A percentile compares a stretch with the other conserved stretches of the same genome.
Conservation (phyloP, 1,284 basidiomycete genomes). For the Rhodofomes roseus region DNA sequence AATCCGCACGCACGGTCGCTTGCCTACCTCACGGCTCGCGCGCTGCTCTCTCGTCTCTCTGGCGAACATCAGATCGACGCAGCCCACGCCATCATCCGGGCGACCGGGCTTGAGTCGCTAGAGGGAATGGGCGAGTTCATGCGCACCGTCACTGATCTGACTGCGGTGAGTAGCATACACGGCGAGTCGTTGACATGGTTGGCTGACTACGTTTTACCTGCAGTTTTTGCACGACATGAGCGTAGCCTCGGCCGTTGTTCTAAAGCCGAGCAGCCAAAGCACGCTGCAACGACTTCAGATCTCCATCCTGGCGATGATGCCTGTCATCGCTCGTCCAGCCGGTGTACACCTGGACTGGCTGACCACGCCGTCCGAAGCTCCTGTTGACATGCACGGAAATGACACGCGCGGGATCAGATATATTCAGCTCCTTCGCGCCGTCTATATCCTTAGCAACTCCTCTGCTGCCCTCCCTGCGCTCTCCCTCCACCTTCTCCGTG, state of each 20-base stretch:
- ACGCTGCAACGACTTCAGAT: slow-evolving; percentile 55
- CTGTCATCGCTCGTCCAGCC: slow-evolving; percentile 44
- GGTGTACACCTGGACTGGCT: slow-evolving; percentile 47
- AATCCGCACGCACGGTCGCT: slow-evolving; percentile 53
- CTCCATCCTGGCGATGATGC: slow-evolving; percentile 46
- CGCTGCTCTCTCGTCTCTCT: slow-evolving; percentile 49
- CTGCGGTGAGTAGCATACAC: slow-evolving; percentile 36
- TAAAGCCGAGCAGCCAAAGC: slow-evolving; percentile 55
- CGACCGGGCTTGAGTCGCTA: slow-evolving; percentile 43
- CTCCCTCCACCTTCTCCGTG: slow-evolving; percentile 54
- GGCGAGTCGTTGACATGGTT: neutral
- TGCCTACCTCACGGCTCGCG: slow-evolving; percentile 54
- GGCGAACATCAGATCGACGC: slow-evolving; percentile 55
- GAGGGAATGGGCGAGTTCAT: slow-evolving; percentile 42
- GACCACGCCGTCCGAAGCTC: slow-evolving; percentile 19
- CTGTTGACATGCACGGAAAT: neutral
- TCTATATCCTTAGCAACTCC: slow-evolving; percentile 65
- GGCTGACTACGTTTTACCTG: neutral
- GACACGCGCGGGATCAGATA: slow-evolving; percentile 40
- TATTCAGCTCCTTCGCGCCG: slow-evolving; percentile 48
- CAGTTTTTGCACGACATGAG: slow-evolving; percentile 40
- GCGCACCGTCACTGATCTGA: slow-evolving; percentile 34
- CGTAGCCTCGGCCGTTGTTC: slow-evolving; percentile 44
- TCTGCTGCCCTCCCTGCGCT: slow-evolving; percentile 40
- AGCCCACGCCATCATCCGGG: slow-evolving; percentile 45